Evolutionary conservation across 169 alveolate genomes (phyloP), one percentile per base, ranked within the genome.

Genomic region (Plasmodium chabaudi): DNA sequence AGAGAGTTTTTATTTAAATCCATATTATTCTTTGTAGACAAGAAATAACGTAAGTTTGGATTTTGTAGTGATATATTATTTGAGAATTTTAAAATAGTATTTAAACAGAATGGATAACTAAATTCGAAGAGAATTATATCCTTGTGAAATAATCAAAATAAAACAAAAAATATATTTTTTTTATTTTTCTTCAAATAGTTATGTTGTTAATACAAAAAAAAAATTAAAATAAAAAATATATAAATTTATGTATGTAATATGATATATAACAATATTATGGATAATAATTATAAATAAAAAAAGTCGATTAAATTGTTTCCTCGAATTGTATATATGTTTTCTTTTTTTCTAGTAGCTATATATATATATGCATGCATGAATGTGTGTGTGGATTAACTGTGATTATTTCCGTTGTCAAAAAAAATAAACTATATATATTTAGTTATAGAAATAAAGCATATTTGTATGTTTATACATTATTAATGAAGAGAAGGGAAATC

Each of bases 1-100:
- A 27, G 88, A 87, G 74, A 84, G 65, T 67, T 87, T 91, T 42
- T 91, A 75, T 56, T 49, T 91, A 51, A 91, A 86, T 42, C 56
- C 91, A 5, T 91, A 91, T 61, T 87, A 74, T 23, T 53, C 92
- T 44, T 87, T 91, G 23, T 72, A 86, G 65, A 59, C 65, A 73
- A 79, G 21, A 34, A 25, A 75, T 17, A 51, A 51, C 21, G 1
- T 51, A 15, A 15, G 59, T 13, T 51, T 51, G 21, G 17, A 51
- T 13, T 15, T 7, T 9, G 19, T 4, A 34, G 5, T 34, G 42
- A 34, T 34, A 34, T 34, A 34, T 3, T 5, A 34, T 7, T 51
- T 12, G 1, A 15, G 59, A 51, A 15, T 12, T 15, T 13, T 51
- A 51, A 51, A 51, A 6, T 4, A 9, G 13, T 0, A 49, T 13